A percentile compares a stretch with the other conserved stretches of the same genome.
These are phyloP conservation scores for Malus fusca DNA, from an alignment of 306 rosid genomes.

Conservation along the genomic window DNA sequence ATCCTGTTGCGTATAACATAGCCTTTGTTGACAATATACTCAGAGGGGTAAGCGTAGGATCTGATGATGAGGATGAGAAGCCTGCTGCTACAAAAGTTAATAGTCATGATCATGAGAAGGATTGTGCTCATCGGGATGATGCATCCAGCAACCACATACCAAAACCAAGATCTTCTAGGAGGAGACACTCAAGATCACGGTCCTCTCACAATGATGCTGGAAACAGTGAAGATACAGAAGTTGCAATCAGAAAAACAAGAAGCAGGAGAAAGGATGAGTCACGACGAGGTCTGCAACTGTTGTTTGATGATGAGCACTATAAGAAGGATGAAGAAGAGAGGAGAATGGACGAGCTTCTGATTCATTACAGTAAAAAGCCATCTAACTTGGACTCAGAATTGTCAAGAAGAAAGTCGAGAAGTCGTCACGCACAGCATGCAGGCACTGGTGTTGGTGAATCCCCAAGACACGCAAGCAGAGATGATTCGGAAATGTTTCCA, in stretches of 20 bases:
- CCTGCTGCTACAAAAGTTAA: constrained; percentile 26
- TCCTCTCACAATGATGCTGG: constrained; percentile 31
- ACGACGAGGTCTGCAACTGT: constrained; percentile 60
- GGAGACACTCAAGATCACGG: constrained; percentile 60
- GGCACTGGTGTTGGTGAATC: constrained; percentile 23
- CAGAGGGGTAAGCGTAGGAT: constrained; percentile 33
- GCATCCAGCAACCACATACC: constrained; percentile 32
- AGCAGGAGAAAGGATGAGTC: constrained; percentile 59
- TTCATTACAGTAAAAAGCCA: constrained; percentile 80
- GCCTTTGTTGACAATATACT: constrained; percentile 27
- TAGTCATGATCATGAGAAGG: constrained; percentile 41
- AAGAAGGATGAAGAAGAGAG: constrained; percentile 71
- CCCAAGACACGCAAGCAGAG: constrained; percentile 31
- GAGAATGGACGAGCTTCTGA: constrained; percentile 72
- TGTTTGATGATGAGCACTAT: constrained; percentile 63
- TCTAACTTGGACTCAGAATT: constrained; percentile 43
- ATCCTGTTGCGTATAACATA: constrained; percentile 36
- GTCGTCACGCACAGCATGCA: constrained; percentile 43
- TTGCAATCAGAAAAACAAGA: constrained; percentile 49
- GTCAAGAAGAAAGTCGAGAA: constrained; percentile 53
- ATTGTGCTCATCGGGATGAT: constrained; percentile 20
- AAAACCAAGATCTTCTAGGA: constrained; percentile 59
- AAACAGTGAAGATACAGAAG: constrained; percentile 35
- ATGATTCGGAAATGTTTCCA: constrained; percentile 24
- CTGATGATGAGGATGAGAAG: constrained; percentile 39